Evolutionary conservation across 2,329 filamentous ascomycete species (phyloP).

Genomic region (Aspergillus versicolor): DNA sequence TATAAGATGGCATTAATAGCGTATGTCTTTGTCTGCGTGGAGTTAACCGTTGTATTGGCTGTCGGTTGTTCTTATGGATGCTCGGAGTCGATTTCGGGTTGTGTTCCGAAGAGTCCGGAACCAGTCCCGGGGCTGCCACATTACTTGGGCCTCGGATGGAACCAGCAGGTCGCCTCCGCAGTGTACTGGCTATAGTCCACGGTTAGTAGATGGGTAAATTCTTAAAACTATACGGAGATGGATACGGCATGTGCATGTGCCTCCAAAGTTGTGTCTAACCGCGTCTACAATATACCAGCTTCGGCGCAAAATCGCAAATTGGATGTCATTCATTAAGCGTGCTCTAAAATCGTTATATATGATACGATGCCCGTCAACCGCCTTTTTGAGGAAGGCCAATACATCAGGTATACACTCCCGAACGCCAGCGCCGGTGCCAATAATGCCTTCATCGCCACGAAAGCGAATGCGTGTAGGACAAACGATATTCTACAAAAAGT

Average conservation of each 20-base stretch:
- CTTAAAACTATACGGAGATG: neutral
- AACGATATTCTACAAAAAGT: slow-evolving; percentile 43
- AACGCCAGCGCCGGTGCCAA: slow-evolving; percentile 38
- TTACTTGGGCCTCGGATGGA: neutral
- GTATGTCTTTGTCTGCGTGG: neutral
- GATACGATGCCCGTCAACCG: slow-evolving; percentile 29
- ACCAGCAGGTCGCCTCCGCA: neutral
- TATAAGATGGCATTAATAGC: neutral
- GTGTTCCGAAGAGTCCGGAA: slow-evolving; percentile 15
- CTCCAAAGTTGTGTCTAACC: too few relatives aligned
- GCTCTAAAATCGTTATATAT: slow-evolving; percentile 38
- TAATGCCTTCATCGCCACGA: slow-evolving; percentile 19
- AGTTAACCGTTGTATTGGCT: neutral
- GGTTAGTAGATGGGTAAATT: neutral
- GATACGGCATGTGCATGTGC: neutral
- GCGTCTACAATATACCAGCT: neutral
- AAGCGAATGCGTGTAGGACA: slow-evolving; percentile 6
- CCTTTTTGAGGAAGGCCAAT: slow-evolving; percentile 15
- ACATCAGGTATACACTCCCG: slow-evolving; percentile 20
- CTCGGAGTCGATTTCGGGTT: slow-evolving; percentile 14
- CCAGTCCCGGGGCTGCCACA: slow-evolving; percentile 12
- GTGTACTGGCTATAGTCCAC: neutral
- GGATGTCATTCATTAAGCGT: slow-evolving; percentile 34
- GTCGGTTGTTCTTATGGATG: slow-evolving; percentile 2
- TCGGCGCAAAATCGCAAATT: neutral